These are phyloP conservation scores for Cyamopsis tetragonoloba DNA, from an alignment of 306 rosid genomes.

Conservation along the genomic window DNA sequence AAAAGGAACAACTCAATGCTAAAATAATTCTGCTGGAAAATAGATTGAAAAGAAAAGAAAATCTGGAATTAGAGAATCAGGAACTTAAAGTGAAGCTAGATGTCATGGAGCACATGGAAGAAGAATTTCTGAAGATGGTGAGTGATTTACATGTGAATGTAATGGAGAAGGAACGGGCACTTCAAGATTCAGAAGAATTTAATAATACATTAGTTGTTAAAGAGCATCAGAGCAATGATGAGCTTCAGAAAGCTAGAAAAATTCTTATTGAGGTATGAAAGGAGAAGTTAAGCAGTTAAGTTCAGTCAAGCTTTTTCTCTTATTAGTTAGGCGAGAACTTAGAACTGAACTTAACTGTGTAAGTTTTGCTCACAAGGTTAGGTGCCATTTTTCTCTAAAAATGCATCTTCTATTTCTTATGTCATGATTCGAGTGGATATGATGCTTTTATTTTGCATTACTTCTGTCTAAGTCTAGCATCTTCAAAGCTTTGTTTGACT, in stretches of 20 bases:
- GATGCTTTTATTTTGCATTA: no score
- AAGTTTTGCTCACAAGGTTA: no score
- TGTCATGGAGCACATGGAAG: constrained; percentile 65
- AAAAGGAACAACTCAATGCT: constrained; percentile 57
- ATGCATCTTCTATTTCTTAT: background rate
- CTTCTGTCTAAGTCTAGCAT: no score
- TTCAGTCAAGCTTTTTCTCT: no score
- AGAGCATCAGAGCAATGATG: constrained; percentile 65
- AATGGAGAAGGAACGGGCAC: constrained; percentile 55
- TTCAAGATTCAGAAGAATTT: constrained; percentile 40
- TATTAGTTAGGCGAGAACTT: no score
- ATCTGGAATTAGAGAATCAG: constrained; percentile 66
- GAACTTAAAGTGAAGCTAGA: constrained; percentile 47
- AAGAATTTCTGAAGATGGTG: constrained; percentile 57
- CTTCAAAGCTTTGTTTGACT: background rate
- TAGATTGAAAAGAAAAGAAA: constrained; percentile 48
- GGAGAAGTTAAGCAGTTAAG: no score
- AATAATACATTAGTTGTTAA: constrained; percentile 50
- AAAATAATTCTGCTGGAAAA: constrained; percentile 53
- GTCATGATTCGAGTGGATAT: no score
- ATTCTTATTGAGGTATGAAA: constrained; percentile 53
- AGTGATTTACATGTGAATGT: constrained; percentile 38
- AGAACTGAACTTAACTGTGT: no score
- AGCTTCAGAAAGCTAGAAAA: constrained; percentile 68
- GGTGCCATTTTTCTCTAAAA: background rate